phyloP scores from a whole-genome alignment of 2,329 filamentous ascomycete species.

The Exophiala mesophila region DNA sequence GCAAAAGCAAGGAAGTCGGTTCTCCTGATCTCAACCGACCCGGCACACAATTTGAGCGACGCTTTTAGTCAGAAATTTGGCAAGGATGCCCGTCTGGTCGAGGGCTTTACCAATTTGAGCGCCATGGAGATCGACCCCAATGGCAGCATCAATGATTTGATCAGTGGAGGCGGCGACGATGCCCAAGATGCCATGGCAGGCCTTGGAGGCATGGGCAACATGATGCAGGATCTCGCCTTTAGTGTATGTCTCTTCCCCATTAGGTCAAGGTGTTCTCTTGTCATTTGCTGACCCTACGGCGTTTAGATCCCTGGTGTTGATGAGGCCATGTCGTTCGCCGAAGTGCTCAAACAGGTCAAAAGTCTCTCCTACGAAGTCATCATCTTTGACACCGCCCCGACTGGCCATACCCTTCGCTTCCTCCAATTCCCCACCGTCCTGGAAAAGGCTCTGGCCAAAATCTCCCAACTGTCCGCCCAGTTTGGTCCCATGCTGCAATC shows the following conservation, averaged over 20 bases:
- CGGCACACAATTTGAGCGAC: slow-evolving; percentile 95
- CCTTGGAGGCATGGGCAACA: slow-evolving; percentile 69
- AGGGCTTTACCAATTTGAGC: slow-evolving; percentile 88
- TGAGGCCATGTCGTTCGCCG: slow-evolving; percentile 98
- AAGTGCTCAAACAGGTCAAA: slow-evolving; percentile 98
- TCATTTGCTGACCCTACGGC: neutral
- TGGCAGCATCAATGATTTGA: slow-evolving; percentile 90
- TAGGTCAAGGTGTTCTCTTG: neutral
- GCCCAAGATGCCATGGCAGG: slow-evolving; percentile 66
- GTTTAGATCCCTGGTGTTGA: slow-evolving; percentile 93
- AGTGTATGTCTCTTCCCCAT: slow-evolving; percentile 53
- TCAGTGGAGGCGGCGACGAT: slow-evolving; percentile 71
- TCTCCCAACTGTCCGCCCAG: slow-evolving; percentile 87
- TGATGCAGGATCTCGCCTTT: slow-evolving; percentile 99
- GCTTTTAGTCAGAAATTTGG: slow-evolving; percentile 99
- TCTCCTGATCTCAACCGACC: slow-evolving; percentile 95
- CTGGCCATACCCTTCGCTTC: slow-evolving; percentile 96
- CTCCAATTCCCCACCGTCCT: slow-evolving; percentile 96
- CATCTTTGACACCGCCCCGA: slow-evolving; percentile 97
- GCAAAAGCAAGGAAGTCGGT: slow-evolving; percentile 92
- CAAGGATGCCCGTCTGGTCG: slow-evolving; percentile 89
- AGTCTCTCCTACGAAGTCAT: slow-evolving; percentile 98
- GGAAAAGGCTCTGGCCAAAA: slow-evolving; percentile 96
- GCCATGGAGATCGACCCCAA: slow-evolving; percentile 99
- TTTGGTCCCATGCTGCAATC: slow-evolving; percentile 95